Evolutionary conservation across 1,139 yeast genomes (phyloP).

Genomic region (Entelexis paramagnoliae): DNA sequence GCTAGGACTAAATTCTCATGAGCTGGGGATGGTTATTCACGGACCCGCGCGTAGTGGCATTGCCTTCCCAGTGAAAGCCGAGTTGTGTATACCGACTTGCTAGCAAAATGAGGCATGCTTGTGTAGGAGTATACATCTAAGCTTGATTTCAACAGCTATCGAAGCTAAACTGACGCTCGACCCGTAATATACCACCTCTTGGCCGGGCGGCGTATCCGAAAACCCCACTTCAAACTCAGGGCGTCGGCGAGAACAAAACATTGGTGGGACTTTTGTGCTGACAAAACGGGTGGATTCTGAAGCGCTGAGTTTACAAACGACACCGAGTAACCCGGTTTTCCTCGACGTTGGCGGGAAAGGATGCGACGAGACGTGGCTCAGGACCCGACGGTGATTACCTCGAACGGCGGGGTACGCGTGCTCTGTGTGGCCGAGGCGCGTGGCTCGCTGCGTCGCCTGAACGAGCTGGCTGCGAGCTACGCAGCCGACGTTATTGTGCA

Average conservation of each 20-base stretch:
- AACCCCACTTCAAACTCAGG: no score
- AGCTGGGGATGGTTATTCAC: no score
- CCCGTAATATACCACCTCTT: no score
- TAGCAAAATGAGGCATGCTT: no score
- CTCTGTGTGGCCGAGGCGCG: conserved; percentile 49
- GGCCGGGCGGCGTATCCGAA: no score
- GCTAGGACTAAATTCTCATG: no score
- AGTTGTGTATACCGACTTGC: no score
- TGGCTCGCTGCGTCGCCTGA: conserved; percentile 41
- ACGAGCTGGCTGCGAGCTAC: conserved; percentile 39
- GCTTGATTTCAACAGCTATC: no score
- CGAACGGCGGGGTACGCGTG: conserved; percentile 35
- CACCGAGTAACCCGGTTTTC: not conserved
- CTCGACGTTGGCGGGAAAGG: not conserved
- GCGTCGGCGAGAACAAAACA: not conserved
- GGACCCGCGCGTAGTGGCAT: no score
- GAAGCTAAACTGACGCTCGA: no score
- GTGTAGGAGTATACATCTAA: no score
- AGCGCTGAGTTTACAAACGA: conserved; percentile 1
- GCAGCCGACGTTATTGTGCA: conserved; percentile 49
- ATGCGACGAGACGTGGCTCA: not conserved
- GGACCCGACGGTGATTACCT: not conserved
- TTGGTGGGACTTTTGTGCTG: not conserved
- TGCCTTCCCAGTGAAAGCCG: no score
- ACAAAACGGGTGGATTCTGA: not conserved